Evolutionary conservation across 495 filamentous ascomycete species (phyloP).

Genomic region (Penicillium atrosanguineum): DNA sequence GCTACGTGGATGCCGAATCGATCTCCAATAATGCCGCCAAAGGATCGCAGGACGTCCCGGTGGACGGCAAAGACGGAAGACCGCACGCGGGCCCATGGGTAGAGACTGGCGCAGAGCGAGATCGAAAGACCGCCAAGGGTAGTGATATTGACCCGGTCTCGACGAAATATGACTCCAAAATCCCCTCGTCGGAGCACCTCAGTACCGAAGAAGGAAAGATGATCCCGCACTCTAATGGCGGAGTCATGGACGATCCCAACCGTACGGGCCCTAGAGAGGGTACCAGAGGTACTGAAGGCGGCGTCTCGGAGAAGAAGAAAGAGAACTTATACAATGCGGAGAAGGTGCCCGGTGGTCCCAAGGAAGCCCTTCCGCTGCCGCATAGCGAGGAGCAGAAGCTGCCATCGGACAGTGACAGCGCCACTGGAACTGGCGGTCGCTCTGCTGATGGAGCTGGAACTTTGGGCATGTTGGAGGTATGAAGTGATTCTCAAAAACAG

Average conservation of each 20-base stretch:
- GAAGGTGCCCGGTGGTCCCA: conserved; percentile 77
- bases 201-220: conserved; percentile 58
- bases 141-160: conserved; percentile 11
- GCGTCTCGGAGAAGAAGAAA: conserved; percentile 80
- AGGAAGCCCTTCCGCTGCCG: conserved; percentile 78
- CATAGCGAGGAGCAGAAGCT: conserved; percentile 68
- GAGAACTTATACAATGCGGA: conserved; percentile 63
- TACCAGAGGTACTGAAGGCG: conserved; percentile 82
- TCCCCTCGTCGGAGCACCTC: conserved; percentile 33
- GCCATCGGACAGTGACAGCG: conserved; percentile 38
- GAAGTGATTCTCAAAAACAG: not conserved
- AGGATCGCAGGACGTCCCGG: conserved; percentile 84
- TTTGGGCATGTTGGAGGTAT: conserved; percentile 68
- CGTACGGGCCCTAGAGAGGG: conserved; percentile 72
- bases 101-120: conserved; percentile 60
- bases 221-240: conserved; percentile 76
- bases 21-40: conserved; percentile 28
- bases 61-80: conserved; percentile 94
- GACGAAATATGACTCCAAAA: conserved; percentile 27
- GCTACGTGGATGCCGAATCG: conserved; percentile 21
- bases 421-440: conserved; percentile 8
- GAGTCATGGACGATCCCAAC: conserved; percentile 87
- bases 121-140: conserved; percentile 50
- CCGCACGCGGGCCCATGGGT: conserved; percentile 90
- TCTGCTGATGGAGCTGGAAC: conserved; percentile 33